Percentiles rank a stretch among this genome's conserved stretches.
phyloP scores from a whole-genome alignment of 306 rosid species.

The Gastrolobium bilobum region DNA sequence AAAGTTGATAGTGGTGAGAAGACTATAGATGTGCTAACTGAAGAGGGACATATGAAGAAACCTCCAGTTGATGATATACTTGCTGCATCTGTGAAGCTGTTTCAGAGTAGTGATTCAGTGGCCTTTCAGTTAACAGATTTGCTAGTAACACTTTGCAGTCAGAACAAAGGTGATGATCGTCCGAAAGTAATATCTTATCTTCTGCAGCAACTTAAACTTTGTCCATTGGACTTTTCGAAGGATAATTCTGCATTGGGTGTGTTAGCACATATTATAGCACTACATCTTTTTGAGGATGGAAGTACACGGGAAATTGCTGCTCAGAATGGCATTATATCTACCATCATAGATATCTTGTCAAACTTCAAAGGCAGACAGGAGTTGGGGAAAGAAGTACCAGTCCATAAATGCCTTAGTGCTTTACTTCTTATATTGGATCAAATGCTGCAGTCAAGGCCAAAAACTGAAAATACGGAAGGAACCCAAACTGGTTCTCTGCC shows the following conservation, averaged over 20 bases:
- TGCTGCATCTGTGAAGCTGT: conserved; percentile 76
- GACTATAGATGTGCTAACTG: conserved; percentile 75
- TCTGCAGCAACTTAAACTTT: conserved; percentile 92
- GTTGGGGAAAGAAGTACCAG: conserved; percentile 67
- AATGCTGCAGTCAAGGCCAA: conserved; percentile 86
- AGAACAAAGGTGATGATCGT: conserved; percentile 92
- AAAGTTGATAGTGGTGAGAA: conserved; percentile 83
- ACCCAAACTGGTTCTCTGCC: conserved; percentile 64
- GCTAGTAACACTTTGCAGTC: conserved; percentile 86
- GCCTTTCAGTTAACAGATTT: conserved; percentile 94
- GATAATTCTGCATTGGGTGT: conserved; percentile 81
- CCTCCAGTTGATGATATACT: conserved; percentile 97
- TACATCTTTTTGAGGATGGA: conserved; percentile 92
- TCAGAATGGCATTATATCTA: conserved; percentile 74
- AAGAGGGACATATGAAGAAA: conserved; percentile 78
- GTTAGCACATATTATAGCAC: conserved; percentile 82
- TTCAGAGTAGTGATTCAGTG: conserved; percentile 89
- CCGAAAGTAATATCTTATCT: conserved; percentile 87
- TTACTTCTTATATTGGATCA: conserved; percentile 89
- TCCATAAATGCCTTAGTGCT: conserved; percentile 88
- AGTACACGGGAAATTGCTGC: conserved; percentile 88
- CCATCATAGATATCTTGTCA: conserved; percentile 76
- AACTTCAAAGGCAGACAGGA: conserved; percentile 73
- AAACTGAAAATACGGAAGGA: conserved; percentile 71
- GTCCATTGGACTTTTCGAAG: conserved; percentile 78